Evolutionary conservation across 345 rosid species (phyloP).

Genomic region (Diplotaxis tenuifolia): DNA sequence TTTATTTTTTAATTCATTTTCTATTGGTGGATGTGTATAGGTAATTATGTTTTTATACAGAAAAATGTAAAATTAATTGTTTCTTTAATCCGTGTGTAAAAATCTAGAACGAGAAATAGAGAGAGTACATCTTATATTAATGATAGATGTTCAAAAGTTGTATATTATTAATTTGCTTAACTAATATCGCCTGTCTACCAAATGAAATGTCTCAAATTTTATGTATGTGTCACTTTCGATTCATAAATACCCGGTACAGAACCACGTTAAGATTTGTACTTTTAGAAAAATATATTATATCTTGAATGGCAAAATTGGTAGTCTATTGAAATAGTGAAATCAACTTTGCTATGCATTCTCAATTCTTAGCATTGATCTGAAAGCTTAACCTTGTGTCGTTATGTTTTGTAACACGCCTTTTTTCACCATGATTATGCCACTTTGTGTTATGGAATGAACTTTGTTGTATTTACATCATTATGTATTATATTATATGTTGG

Average conservation of each 20-base stretch:
- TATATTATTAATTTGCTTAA: background rate
- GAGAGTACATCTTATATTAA: background rate
- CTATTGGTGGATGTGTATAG: too few relatives aligned
- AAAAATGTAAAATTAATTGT: too few relatives aligned
- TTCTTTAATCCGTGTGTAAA: too few relatives aligned
- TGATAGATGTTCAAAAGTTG: background rate
- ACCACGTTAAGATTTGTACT: background rate
- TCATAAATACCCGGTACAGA: background rate
- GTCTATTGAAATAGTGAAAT: background rate
- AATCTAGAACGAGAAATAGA: too few relatives aligned
- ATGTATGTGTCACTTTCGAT: background rate
- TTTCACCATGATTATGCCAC: background rate
- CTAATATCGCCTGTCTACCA: background rate
- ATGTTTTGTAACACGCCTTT: background rate
- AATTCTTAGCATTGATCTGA: background rate
- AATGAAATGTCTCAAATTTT: background rate
- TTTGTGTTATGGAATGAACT: background rate
- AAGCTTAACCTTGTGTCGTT: background rate
- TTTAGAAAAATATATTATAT: background rate
- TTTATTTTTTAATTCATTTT: too few relatives aligned
- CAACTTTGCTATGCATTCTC: background rate
- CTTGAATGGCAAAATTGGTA: background rate
- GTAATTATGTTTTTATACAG: too few relatives aligned
- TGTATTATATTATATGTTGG: background rate
- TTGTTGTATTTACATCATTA: background rate